Percentiles rank a stretch among this genome's conserved stretches.
These are phyloP conservation scores for Paramecium tetraurelia DNA, from an alignment of 73 alveolate genomes.

Conservation along the genomic window DNA sequence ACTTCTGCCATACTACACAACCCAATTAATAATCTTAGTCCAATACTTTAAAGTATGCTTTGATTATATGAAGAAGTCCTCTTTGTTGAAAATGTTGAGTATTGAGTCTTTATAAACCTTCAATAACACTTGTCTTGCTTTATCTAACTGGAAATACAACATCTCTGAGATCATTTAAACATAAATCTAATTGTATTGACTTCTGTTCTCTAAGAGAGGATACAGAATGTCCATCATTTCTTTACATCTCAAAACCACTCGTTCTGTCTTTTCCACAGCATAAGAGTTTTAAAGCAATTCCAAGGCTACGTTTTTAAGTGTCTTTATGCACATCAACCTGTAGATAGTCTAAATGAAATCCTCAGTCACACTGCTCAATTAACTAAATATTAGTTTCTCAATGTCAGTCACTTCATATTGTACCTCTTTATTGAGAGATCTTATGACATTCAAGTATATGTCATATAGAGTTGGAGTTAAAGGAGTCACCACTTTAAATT, in stretches of 20 bases:
- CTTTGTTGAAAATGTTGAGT: constrained; percentile 43
- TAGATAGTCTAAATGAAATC: constrained; percentile 23
- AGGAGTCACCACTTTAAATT: constrained; percentile 42
- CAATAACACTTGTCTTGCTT: constrained; percentile 44
- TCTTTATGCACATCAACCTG: constrained; percentile 40
- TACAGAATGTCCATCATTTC: constrained; percentile 47
- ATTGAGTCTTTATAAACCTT: constrained; percentile 42
- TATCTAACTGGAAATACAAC: constrained; percentile 26
- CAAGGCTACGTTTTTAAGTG: constrained; percentile 37
- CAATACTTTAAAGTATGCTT: constrained; percentile 50
- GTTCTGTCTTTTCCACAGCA: constrained; percentile 51
- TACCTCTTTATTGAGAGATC: neutral
- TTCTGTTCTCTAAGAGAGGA: constrained; percentile 45
- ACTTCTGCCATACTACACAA: constrained; percentile 32
- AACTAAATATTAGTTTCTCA: constrained; percentile 39
- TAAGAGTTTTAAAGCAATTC: constrained; percentile 55
- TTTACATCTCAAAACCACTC: constrained; percentile 55
- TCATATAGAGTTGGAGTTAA: constrained; percentile 56
- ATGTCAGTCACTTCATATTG: constrained; percentile 24
- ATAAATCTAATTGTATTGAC: neutral
- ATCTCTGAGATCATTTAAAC: constrained; percentile 46
- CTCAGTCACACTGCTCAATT: neutral
- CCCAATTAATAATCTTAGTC: constrained; percentile 61
- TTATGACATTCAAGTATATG: neutral
- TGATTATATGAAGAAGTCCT: constrained; percentile 37